A percentile compares a stretch with the other conserved stretches of the same genome.
Evolutionary conservation across 345 rosid genomes (phyloP).

Genomic region (Hibiscus syriacus): DNA sequence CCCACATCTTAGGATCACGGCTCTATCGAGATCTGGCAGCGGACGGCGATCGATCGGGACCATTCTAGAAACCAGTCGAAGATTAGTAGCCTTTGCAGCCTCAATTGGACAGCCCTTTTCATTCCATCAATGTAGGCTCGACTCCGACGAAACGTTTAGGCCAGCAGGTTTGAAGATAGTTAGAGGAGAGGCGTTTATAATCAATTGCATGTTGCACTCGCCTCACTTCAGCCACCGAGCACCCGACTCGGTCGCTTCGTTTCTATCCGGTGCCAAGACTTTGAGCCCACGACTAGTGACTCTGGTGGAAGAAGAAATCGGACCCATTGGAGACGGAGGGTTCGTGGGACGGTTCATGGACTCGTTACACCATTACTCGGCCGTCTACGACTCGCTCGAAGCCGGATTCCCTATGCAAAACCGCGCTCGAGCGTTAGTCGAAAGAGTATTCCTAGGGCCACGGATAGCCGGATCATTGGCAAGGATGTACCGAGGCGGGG

Average conservation of each 20-base stretch:
- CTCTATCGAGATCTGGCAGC: constrained; percentile 45
- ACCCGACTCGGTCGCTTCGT: too few species aligned
- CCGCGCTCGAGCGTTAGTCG: constrained; percentile 57
- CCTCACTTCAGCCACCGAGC: too few species aligned
- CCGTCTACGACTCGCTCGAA: constrained; percentile 77
- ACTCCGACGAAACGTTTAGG: constrained; percentile 48
- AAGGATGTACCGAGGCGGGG: constrained; percentile 30
- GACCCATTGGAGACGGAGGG: too few species aligned
- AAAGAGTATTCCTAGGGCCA: constrained; percentile 64
- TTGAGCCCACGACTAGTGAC: too few species aligned
- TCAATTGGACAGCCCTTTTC: too few species aligned
- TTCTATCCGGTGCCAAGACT: too few species aligned
- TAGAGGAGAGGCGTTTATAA: constrained; percentile 63
- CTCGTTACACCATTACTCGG: constrained; percentile 78
- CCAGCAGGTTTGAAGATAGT: constrained; percentile 50
- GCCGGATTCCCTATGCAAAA: constrained; percentile 61
- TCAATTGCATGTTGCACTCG: too few species aligned
- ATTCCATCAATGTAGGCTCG: too few species aligned
- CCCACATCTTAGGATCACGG: too few species aligned
- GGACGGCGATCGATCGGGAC: constrained; percentile 50
- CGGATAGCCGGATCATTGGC: constrained; percentile 48
- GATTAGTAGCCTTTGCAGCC: constrained; percentile 59
- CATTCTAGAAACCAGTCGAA: constrained; percentile 70
- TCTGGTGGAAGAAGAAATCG: too few species aligned
- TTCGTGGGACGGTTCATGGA: constrained; percentile 70